These are phyloP conservation scores for Asterochloris sp. DNA, from an alignment of 139 green algal genomes.

Conservation along the genomic window DNA sequence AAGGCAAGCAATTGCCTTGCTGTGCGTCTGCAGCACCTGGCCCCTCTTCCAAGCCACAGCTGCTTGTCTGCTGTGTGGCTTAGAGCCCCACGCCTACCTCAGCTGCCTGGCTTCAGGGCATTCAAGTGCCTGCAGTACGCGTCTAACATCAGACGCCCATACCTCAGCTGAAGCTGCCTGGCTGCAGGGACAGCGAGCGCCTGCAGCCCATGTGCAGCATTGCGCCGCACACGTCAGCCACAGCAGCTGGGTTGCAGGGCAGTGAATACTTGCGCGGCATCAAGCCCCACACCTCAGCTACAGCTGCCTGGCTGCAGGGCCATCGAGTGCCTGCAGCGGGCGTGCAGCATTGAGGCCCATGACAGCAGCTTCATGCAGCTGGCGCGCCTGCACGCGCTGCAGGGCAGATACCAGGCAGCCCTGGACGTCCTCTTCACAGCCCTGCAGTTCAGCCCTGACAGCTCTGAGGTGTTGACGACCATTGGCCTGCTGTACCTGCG, in stretches of 20 bases:
- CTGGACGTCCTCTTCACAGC: conserved; percentile 41
- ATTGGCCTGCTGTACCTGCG: conserved; percentile 76
- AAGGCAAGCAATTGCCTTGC: too few relatives aligned
- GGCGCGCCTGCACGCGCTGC: conserved; percentile 42
- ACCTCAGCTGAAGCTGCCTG: not conserved
- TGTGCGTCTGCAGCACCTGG: too few relatives aligned
- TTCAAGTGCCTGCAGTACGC: too few relatives aligned
- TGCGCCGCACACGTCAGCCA: too few relatives aligned
- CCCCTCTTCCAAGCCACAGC: too few relatives aligned
- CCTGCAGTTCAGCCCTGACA: conserved; percentile 66
- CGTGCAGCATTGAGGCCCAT: conserved; percentile 66
- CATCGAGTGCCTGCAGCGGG: conserved; percentile 52
- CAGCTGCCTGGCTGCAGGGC: conserved; percentile 29
- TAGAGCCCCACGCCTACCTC: too few relatives aligned
- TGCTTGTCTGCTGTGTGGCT: too few relatives aligned
- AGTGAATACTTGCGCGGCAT: not conserved
- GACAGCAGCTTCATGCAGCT: conserved; percentile 72
- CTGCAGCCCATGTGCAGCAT: too few relatives aligned
- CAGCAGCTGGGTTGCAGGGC: too few relatives aligned
- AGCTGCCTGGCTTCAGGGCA: too few relatives aligned
- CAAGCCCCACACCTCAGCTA: not conserved
- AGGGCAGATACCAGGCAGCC: conserved; percentile 19
- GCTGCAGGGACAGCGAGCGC: too few relatives aligned
- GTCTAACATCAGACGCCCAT: not conserved
- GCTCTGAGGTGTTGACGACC: conserved; percentile 69